Conservation (phyloP, 805 yeast genomes). For the Saturnispora hagleri region DNA sequence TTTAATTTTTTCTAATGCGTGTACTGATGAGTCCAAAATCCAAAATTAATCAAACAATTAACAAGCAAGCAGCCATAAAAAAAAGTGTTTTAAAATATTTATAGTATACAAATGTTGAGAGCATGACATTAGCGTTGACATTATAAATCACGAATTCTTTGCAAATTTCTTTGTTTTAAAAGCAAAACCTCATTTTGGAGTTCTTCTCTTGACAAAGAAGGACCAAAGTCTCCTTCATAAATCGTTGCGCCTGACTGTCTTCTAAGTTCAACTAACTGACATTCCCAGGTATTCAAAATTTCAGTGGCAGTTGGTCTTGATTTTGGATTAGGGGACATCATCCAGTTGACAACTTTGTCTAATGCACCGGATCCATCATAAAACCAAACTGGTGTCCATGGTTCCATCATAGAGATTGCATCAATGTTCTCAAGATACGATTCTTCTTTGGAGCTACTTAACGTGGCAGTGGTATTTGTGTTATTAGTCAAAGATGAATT, state of each 20-base stretch:
- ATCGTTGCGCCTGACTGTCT: slow-evolving; percentile 90
- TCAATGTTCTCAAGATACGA: not conserved
- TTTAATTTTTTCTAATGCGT: no score
- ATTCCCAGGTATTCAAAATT: slow-evolving; percentile 63
- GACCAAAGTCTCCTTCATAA: slow-evolving; percentile 94
- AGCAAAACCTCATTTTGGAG: slow-evolving; percentile 25
- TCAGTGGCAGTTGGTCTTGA: slow-evolving; percentile 73
- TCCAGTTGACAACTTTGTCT: slow-evolving; percentile 75
- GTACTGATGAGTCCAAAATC: no score
- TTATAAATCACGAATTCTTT: not conserved
- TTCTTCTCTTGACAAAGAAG: slow-evolving; percentile 29
- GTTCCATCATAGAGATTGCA: slow-evolving; percentile 3
- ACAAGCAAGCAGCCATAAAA: not conserved
- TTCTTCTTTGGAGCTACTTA: not conserved
- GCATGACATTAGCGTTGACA: not conserved
- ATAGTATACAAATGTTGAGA: not conserved
- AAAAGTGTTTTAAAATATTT: not conserved
- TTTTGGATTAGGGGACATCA: slow-evolving; percentile 79
- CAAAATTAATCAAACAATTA: not conserved
- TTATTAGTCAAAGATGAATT: not conserved
- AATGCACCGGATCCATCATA: slow-evolving; percentile 61
- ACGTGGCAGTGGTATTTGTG: not conserved
- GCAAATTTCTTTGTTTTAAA: no score
- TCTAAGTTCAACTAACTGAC: slow-evolving; percentile 65
- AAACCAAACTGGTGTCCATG: slow-evolving; percentile 82